A percentile compares a stretch with the other conserved stretches of the same genome.
Evolutionary conservation across 2,329 filamentous ascomycete species (phyloP).

Genomic region (Cladophialophora yegresii): DNA sequence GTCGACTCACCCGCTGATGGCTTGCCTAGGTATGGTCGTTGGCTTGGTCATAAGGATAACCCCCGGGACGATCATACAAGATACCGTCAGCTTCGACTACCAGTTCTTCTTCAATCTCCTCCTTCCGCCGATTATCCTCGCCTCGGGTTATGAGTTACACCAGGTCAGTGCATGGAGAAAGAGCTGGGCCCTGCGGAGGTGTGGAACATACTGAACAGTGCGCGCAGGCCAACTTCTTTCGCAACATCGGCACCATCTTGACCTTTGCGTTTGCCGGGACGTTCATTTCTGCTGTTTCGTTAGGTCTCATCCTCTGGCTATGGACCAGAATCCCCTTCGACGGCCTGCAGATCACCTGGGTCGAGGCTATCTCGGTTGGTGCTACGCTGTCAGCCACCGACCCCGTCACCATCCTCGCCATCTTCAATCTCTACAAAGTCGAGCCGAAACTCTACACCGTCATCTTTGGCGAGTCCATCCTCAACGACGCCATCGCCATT

Average conservation of each 20-base stretch:
- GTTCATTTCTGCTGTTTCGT: constrained; percentile 93
- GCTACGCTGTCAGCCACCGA: constrained; percentile 96
- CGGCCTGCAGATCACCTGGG: constrained; percentile 81
- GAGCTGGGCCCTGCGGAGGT: neutral
- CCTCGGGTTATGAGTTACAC: constrained; percentile 94
- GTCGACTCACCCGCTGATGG: constrained; percentile 10
- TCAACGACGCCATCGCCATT: constrained; percentile 98
- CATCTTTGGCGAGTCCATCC: constrained; percentile 96
- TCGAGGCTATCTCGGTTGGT: constrained; percentile 94
- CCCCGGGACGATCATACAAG: constrained; percentile 79
- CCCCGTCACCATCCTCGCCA: constrained; percentile 94
- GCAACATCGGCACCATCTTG: constrained; percentile 94
- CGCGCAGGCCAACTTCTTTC: constrained; percentile 84
- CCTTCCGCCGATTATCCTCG: constrained; percentile 96
- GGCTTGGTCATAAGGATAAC: constrained; percentile 83
- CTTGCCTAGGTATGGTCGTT: constrained; percentile 79
- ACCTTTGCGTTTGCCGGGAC: constrained; percentile 98
- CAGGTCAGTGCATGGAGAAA: constrained; percentile 55
- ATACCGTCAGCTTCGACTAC: constrained; percentile 94
- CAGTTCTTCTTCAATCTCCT: constrained; percentile 99
- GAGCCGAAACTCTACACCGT: constrained; percentile 98
- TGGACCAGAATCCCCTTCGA: constrained; percentile 87
- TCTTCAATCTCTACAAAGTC: constrained; percentile 99
- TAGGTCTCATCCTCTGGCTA: constrained; percentile 82
- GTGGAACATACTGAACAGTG: too few species aligned